phyloP scores from a whole-genome alignment of 169 alveolate species.

The Babesia ovis region DNA sequence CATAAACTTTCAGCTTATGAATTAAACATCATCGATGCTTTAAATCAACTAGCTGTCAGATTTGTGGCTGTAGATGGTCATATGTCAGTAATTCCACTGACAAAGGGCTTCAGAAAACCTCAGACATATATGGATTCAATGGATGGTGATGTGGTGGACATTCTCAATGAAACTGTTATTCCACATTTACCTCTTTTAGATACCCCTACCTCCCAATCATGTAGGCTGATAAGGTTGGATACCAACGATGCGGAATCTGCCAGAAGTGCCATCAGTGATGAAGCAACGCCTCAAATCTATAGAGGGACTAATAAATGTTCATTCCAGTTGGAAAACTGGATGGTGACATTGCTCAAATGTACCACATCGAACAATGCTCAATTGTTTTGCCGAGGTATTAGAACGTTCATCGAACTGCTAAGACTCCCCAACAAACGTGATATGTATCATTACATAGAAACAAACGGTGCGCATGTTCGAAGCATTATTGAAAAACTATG shows the following conservation, averaged over 20 bases:
- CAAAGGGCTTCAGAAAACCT: conserved; percentile 8
- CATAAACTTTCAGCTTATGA: conserved; percentile 34
- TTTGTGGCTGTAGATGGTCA: conserved; percentile 47
- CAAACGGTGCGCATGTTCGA: conserved; percentile 23
- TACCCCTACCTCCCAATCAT: background rate
- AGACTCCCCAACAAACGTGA: conserved; percentile 35
- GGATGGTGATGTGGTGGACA: background rate
- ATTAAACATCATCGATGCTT: conserved; percentile 20
- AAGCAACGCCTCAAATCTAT: background rate
- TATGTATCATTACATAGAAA: conserved; percentile 30
- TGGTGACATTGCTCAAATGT: conserved; percentile 39
- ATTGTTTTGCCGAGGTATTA: conserved; percentile 57
- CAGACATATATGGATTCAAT: background rate
- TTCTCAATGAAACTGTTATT: background rate
- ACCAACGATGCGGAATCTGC: background rate
- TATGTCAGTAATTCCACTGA: conserved; percentile 44
- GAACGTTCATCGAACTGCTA: conserved; percentile 51
- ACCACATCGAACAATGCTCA: conserved; percentile 41
- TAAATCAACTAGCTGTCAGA: conserved; percentile 52
- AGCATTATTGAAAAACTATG: conserved; percentile 36
- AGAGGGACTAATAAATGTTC: background rate
- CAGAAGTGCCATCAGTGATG: background rate
- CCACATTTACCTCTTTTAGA: background rate
- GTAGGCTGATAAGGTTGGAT: conserved; percentile 1
- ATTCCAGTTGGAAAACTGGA: conserved; percentile 46